phyloP scores from a whole-genome alignment of 202 grass and related monocot species.

The Carex sylvatica region DNA sequence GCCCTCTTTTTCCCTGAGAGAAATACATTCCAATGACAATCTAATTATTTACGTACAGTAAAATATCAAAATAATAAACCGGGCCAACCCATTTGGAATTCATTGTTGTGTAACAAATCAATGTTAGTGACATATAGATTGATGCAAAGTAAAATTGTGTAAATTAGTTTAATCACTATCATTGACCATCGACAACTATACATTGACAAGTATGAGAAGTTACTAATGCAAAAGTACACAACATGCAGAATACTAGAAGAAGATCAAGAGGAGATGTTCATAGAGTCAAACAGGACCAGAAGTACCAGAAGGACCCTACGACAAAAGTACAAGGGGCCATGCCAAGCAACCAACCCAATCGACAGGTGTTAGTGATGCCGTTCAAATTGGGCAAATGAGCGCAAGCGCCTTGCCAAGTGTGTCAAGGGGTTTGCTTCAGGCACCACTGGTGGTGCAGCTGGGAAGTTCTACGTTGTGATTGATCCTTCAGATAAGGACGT shows the following conservation, averaged over 20 bases:
- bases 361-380: slow-evolving; percentile 81
- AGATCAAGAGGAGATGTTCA: not conserved
- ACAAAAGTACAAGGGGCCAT: slow-evolving; percentile 22
- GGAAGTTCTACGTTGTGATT: slow-evolving; percentile 54
- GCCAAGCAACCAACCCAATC: slow-evolving; percentile 59
- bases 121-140: not conserved
- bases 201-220: not conserved
- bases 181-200: not conserved
- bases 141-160: not conserved
- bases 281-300: slow-evolving; percentile 8
- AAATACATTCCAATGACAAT: not conserved
- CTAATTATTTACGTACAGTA: not conserved
- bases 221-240: not conserved
- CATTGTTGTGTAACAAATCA: no score
- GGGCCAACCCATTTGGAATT: no score
- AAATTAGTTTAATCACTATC: not conserved
- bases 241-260: slow-evolving; percentile 18
- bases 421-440: slow-evolving; percentile 48
- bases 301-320: slow-evolving; percentile 33
- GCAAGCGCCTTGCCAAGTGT: slow-evolving; percentile 45
- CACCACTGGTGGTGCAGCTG: slow-evolving; percentile 39
- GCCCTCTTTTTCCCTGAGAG: not conserved
- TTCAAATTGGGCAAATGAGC: slow-evolving; percentile 48
- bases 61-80: not conserved
- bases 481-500: slow-evolving; percentile 48